These are phyloP conservation scores for Mycena albidolilacea DNA, from an alignment of 768 basidiomycete species.

Conservation along the genomic window DNA sequence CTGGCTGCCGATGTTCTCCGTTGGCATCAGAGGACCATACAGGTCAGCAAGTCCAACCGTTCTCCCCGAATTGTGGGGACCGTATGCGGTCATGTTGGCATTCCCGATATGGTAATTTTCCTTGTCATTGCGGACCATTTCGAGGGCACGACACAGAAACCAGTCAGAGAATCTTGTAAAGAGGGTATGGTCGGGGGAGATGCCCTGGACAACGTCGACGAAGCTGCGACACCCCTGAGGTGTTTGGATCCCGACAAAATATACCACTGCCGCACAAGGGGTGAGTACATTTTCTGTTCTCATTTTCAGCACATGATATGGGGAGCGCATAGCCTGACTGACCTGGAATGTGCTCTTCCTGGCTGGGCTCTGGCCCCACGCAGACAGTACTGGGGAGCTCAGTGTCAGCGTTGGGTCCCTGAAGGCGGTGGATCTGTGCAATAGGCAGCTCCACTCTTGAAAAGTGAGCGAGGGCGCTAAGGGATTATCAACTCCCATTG, in stretches of 20 bases:
- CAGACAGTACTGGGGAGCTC: too few species aligned
- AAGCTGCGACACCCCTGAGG: neutral
- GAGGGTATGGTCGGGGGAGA: neutral
- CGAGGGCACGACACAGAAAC: neutral
- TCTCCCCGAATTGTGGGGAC: constrained; percentile 1
- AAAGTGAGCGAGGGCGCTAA: neutral
- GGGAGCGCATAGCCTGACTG: too few species aligned
- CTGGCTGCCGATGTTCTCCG: neutral
- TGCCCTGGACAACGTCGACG: neutral
- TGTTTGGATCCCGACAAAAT: neutral
- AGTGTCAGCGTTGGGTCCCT: neutral
- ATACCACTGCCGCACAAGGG: neutral
- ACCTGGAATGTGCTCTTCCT: too few species aligned
- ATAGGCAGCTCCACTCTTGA: neutral
- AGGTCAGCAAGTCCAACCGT: neutral
- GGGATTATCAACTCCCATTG: neutral
- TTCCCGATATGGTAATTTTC: neutral
- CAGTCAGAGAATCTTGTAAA: neutral
- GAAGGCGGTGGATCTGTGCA: neutral
- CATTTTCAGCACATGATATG: too few species aligned
- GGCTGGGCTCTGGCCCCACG: too few species aligned
- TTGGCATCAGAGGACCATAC: neutral
- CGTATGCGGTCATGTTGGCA: neutral
- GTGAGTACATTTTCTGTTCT: neutral
- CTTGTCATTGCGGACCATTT: neutral